phyloP scores from a whole-genome alignment of 768 basidiomycete genomes.

The Pleurotus pulmonarius region DNA sequence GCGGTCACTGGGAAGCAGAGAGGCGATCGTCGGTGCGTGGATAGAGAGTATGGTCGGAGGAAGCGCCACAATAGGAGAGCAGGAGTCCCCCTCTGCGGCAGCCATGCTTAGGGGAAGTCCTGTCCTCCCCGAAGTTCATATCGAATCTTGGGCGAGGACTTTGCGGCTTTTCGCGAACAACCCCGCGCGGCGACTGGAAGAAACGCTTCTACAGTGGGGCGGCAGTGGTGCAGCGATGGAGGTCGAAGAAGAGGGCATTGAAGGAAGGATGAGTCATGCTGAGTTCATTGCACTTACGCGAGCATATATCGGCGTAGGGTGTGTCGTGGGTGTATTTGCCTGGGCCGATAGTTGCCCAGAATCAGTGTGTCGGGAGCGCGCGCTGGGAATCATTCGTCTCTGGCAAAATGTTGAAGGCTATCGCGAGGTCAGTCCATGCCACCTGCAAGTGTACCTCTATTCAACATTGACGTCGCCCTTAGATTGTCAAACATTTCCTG shows the following conservation, averaged over 20 bases:
- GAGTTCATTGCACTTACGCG: conserved; percentile 65
- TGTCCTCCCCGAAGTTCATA: conserved; percentile 11
- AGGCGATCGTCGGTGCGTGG: conserved; percentile 30
- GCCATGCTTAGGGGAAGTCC: conserved; percentile 17
- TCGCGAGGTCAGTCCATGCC: conserved; percentile 48
- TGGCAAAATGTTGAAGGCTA: conserved; percentile 73
- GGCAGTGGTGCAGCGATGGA: not conserved
- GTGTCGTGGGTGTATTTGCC: conserved; percentile 67
- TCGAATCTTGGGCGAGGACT: not conserved
- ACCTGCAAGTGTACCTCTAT: no score
- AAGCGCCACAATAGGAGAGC: not conserved
- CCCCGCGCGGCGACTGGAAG: not conserved
- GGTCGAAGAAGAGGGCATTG: not conserved
- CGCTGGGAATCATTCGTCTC: conserved; percentile 55
- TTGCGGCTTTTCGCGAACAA: not conserved
- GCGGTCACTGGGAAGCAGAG: not conserved
- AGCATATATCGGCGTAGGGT: conserved; percentile 63
- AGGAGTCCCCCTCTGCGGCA: conserved; percentile 9
- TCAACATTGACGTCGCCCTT: not conserved
- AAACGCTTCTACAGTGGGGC: not conserved
- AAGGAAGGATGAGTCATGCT: conserved; percentile 33
- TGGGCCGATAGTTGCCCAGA: conserved; percentile 79
- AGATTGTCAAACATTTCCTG: conserved; percentile 75
- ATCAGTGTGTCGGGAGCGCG: conserved; percentile 58
- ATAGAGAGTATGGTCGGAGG: conserved; percentile 32